These are phyloP conservation scores for Torulaspora delbrueckii DNA, from an alignment of 805 yeast species.

Conservation along the genomic window DNA sequence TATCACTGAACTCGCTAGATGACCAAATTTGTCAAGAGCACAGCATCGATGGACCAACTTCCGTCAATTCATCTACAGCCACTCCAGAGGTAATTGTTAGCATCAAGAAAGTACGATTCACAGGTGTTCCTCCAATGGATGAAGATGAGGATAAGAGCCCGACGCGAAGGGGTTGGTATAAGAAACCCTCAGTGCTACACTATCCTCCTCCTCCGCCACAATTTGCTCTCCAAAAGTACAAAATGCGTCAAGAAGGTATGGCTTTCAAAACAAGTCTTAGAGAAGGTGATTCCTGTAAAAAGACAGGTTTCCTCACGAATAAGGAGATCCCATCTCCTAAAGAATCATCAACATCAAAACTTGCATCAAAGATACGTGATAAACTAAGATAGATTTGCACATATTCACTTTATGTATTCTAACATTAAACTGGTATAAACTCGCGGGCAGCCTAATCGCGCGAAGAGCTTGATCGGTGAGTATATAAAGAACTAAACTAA, in stretches of 20 bases:
- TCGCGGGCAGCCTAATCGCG: neutral
- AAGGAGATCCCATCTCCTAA: constrained; percentile 9
- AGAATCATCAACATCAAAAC: constrained; percentile 18
- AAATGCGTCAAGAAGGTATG: constrained; percentile 32
- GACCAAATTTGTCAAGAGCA: neutral
- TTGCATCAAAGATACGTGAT: constrained; percentile 26
- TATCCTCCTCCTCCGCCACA: constrained; percentile 33
- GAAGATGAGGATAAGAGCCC: constrained; percentile 31
- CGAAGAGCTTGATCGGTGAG: neutral
- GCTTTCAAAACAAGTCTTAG: constrained; percentile 33
- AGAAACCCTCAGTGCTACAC: constrained; percentile 34
- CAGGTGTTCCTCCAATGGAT: constrained; percentile 36
- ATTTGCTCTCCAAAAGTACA: constrained; percentile 16
- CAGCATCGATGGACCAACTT: neutral
- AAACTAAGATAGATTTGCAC: constrained; percentile 17
- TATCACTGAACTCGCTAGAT: neutral
- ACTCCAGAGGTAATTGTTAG: neutral
- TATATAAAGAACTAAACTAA: neutral
- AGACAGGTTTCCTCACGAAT: constrained; percentile 6
- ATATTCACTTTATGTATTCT: neutral
- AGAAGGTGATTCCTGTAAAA: constrained; percentile 16
- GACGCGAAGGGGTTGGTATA: constrained; percentile 36
- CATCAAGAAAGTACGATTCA: constrained; percentile 33
- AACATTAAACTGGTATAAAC: no score
- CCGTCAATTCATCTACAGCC: neutral